These are phyloP conservation scores for Tilletia walkeri DNA, from an alignment of 1,284 basidiomycete genomes.

Conservation along the genomic window DNA sequence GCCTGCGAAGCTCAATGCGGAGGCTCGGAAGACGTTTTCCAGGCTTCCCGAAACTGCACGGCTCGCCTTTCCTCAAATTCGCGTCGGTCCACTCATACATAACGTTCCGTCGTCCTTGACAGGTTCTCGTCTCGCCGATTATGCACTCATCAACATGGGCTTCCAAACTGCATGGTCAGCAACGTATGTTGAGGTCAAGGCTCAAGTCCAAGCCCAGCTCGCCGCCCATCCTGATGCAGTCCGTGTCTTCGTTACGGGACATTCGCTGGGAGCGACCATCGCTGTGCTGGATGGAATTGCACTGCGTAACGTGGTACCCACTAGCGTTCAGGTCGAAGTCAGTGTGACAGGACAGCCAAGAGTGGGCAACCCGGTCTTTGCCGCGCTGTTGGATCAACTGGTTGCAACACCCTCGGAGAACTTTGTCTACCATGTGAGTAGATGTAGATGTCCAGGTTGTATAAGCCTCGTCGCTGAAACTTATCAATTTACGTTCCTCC, in stretches of 20 bases:
- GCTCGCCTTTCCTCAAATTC: too few relatives aligned
- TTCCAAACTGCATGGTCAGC: background rate
- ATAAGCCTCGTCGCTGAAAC: too few relatives aligned
- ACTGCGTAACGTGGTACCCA: background rate
- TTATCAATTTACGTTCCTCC: background rate
- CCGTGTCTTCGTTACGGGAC: slow-evolving; percentile 8
- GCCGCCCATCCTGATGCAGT: background rate
- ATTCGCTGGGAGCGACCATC: slow-evolving; percentile 1
- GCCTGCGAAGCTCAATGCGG: too few relatives aligned
- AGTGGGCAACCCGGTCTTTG: slow-evolving; percentile 13
- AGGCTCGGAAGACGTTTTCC: background rate
- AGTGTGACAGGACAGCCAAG: background rate
- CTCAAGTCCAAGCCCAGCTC: background rate
- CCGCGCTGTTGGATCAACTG: background rate
- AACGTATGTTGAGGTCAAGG: background rate
- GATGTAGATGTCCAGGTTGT: background rate
- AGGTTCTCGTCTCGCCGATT: too few relatives aligned
- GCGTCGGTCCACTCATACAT: too few relatives aligned
- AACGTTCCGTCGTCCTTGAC: too few relatives aligned
- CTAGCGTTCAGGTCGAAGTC: background rate
- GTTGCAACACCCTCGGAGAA: background rate
- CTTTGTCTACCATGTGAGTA: background rate
- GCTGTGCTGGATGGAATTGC: background rate
- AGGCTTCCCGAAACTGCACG: background rate
- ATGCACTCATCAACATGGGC: background rate